Percentiles rank a stretch among this genome's conserved stretches.
Evolutionary conservation across 768 basidiomycete genomes (phyloP).

Genomic region (Xerocomellus dryophilus): DNA sequence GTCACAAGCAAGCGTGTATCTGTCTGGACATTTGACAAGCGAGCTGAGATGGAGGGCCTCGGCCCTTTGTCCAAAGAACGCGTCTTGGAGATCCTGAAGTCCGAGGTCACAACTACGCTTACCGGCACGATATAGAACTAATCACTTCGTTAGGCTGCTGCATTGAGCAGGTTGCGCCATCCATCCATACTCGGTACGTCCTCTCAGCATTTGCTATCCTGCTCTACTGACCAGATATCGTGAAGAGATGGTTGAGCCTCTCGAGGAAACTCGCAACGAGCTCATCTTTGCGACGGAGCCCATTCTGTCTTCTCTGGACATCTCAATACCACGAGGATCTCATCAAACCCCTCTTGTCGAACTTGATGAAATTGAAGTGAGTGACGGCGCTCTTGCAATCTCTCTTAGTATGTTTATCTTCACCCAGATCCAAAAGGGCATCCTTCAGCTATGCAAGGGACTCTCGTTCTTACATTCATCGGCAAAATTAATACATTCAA

Average conservation of each 20-base stretch:
- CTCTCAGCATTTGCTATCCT: neutral
- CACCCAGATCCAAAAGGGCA: slow-evolving; percentile 88
- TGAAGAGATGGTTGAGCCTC: slow-evolving; percentile 93
- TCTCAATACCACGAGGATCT: slow-evolving; percentile 67
- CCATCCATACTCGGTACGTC: slow-evolving; percentile 82
- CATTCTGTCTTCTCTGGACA: slow-evolving; percentile 74
- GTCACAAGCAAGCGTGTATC: slow-evolving; percentile 86
- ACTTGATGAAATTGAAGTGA: slow-evolving; percentile 92
- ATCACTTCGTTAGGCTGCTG: slow-evolving; percentile 59
- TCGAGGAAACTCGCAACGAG: slow-evolving; percentile 88
- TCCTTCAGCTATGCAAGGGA: slow-evolving; percentile 89
- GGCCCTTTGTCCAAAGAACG: slow-evolving; percentile 64
- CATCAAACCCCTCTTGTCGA: slow-evolving; percentile 62
- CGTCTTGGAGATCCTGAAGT: slow-evolving; percentile 81
- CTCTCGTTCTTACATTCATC: slow-evolving; percentile 89
- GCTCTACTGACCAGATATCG: slow-evolving; percentile 3
- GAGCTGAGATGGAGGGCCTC: slow-evolving; percentile 69
- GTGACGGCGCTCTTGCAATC: slow-evolving; percentile 17
- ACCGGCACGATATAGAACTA: neutral
- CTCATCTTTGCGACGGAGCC: slow-evolving; percentile 93
- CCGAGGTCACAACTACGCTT: slow-evolving; percentile 60
- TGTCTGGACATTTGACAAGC: slow-evolving; percentile 92
- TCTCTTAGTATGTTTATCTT: slow-evolving; percentile 5
- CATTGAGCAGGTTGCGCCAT: slow-evolving; percentile 82
- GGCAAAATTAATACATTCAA: slow-evolving; percentile 88